These are phyloP conservation scores for Fusarium foetens DNA, from an alignment of 2,329 filamentous ascomycete genomes.

Conservation along the genomic window DNA sequence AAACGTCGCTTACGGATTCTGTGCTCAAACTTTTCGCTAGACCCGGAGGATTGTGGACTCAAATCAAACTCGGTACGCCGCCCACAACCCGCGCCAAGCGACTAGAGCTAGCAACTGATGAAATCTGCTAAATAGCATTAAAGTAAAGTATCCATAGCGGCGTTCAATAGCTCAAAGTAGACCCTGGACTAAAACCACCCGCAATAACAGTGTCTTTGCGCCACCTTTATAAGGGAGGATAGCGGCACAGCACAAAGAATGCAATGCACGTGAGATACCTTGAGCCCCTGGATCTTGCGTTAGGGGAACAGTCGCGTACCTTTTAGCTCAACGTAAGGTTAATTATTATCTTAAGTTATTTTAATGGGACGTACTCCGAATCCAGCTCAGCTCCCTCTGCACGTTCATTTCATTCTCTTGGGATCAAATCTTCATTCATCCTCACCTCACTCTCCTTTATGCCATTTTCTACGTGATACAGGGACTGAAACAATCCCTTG, in stretches of 20 bases:
- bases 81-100: neutral
- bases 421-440: neutral
- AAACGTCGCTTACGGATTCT: neutral
- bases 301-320: neutral
- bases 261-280: slow-evolving; percentile 16
- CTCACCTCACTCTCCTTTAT: slow-evolving; percentile 8
- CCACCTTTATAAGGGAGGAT: slow-evolving; percentile 5
- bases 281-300: slow-evolving; percentile 18
- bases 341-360: neutral
- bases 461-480: slow-evolving; percentile 11
- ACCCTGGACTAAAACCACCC: neutral
- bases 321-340: slow-evolving; percentile 3
- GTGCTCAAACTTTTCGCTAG: neutral
- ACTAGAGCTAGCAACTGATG: neutral
- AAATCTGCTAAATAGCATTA: neutral
- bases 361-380: neutral
- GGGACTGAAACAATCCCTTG: slow-evolving; percentile 29
- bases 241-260: slow-evolving; percentile 20
- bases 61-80: neutral
- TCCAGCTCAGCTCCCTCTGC: neutral
- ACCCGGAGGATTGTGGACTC: neutral
- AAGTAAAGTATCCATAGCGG: neutral
- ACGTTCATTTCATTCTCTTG: neutral
- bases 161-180: neutral
- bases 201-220: neutral